These are phyloP conservation scores for Penicillium steckii DNA, from an alignment of 495 filamentous ascomycete species.

Conservation along the genomic window DNA sequence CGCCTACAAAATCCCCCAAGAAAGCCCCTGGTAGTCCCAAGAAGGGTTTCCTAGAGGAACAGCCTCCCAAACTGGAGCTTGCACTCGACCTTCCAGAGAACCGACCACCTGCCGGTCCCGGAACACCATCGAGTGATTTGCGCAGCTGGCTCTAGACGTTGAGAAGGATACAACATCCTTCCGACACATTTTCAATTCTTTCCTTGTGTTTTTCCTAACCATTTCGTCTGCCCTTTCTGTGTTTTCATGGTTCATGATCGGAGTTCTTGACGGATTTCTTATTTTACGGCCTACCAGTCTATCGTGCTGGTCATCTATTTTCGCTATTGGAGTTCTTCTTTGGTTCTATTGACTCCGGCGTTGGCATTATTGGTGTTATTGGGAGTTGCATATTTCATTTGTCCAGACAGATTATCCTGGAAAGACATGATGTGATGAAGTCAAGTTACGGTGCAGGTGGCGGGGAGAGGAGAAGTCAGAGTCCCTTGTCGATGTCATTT, in stretches of 20 bases:
- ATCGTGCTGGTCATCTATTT: conserved; percentile 1
- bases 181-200: conserved; percentile 20
- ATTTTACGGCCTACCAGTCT: conserved; percentile 7
- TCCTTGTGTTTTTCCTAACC: conserved; percentile 20
- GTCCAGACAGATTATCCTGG: conserved; percentile 15
- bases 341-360: conserved; percentile 23
- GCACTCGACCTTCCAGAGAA: conserved; percentile 33
- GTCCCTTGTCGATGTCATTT: not conserved
- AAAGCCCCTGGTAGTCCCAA: conserved; percentile 38
- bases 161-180: conserved; percentile 1
- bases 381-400: conserved; percentile 27
- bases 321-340: conserved; percentile 23
- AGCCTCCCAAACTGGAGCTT: conserved; percentile 42
- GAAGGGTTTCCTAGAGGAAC: conserved; percentile 40
- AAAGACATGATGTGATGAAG: conserved; percentile 42
- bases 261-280: conserved; percentile 26
- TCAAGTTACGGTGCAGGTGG: conserved; percentile 27
- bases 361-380: conserved; percentile 38
- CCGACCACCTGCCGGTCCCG: conserved; percentile 15
- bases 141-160: conserved; percentile 39
- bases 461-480: conserved; percentile 5
- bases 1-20: conserved; percentile 42
- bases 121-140: conserved; percentile 30
- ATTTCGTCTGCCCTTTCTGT: conserved; percentile 10
- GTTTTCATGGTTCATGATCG: conserved; percentile 26